phyloP scores from a whole-genome alignment of 306 rosid genomes.

The Begonia fuchsioides region DNA sequence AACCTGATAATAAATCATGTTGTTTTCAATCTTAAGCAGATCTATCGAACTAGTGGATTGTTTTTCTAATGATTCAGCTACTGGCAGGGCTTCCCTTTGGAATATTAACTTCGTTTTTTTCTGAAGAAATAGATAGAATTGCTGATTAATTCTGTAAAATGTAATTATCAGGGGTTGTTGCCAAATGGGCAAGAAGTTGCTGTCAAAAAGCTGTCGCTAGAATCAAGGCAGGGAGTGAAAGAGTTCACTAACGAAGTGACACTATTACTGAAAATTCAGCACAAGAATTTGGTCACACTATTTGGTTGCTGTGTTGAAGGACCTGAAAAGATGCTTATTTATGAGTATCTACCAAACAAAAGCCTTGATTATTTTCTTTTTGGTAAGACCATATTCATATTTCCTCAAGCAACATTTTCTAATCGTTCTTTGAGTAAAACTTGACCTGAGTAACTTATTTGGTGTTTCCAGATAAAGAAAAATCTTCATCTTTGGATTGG shows the following conservation, averaged over 20 bases:
- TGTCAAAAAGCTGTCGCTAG: slow-evolving; percentile 61
- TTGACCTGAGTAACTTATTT: neutral
- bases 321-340: slow-evolving; percentile 90
- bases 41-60: too few relatives aligned
- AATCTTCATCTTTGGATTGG: slow-evolving; percentile 54
- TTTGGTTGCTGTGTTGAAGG: slow-evolving; percentile 85
- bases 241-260: slow-evolving; percentile 79
- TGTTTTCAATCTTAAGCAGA: too few relatives aligned
- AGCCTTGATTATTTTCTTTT: slow-evolving; percentile 77
- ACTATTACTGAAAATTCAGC: slow-evolving; percentile 64
- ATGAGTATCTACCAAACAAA: slow-evolving; percentile 73
- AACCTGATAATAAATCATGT: too few relatives aligned
- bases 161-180: slow-evolving; percentile 50
- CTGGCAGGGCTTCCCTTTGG: too few relatives aligned
- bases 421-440: too few relatives aligned
- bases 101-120: too few relatives aligned
- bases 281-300: slow-evolving; percentile 59
- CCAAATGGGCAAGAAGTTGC: slow-evolving; percentile 88
- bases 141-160: too few relatives aligned
- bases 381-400: slow-evolving; percentile 19
- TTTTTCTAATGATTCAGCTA: too few relatives aligned
- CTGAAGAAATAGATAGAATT: too few relatives aligned
- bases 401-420: neutral
- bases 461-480: slow-evolving; percentile 40
- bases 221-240: slow-evolving; percentile 65